These are phyloP conservation scores for Arthroderma sp. DNA, from an alignment of 2,329 filamentous ascomycete genomes.

Conservation along the genomic window DNA sequence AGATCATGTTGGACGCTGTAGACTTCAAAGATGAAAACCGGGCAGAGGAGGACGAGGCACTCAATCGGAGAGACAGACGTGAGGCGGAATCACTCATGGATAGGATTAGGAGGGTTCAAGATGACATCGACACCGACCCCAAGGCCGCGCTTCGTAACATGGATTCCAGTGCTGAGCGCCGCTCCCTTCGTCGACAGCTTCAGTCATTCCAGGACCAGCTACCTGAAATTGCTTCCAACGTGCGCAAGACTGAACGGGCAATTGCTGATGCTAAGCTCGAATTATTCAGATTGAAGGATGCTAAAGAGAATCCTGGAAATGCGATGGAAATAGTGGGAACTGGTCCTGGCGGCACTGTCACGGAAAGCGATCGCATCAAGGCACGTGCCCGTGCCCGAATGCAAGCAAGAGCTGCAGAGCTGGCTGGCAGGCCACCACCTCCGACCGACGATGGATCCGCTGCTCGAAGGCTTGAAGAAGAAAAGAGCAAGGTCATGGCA, in stretches of 20 bases:
- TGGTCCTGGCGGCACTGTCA: constrained; percentile 77
- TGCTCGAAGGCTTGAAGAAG: constrained; percentile 75
- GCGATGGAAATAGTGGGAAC: constrained; percentile 76
- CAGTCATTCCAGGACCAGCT: constrained; percentile 80
- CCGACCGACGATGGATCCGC: constrained; percentile 56
- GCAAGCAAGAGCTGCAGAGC: constrained; percentile 87
- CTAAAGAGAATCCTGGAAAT: constrained; percentile 76
- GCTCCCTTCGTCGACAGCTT: constrained; percentile 75
- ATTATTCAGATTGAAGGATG: constrained; percentile 83
- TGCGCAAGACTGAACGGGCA: constrained; percentile 76
- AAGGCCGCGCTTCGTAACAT: constrained; percentile 56
- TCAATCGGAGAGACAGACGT: constrained; percentile 78
- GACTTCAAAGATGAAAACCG: constrained; percentile 90
- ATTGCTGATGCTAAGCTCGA: constrained; percentile 88
- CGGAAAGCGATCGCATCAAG: constrained; percentile 87
- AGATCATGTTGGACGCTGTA: constrained; percentile 86
- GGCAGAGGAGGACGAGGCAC: constrained; percentile 77
- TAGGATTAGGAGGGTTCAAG: constrained; percentile 78
- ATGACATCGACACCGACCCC: constrained; percentile 87
- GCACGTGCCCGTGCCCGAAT: constrained; percentile 95
- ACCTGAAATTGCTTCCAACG: constrained; percentile 81
- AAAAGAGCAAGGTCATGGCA: constrained; percentile 63
- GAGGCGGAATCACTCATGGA: constrained; percentile 92
- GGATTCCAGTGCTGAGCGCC: constrained; percentile 78
- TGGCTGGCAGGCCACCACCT: constrained; percentile 69